Evolutionary conservation across 2,329 filamentous ascomycete species (phyloP), one percentile per base, ranked within the genome.

Genomic region (Hypoxylon sp.): DNA sequence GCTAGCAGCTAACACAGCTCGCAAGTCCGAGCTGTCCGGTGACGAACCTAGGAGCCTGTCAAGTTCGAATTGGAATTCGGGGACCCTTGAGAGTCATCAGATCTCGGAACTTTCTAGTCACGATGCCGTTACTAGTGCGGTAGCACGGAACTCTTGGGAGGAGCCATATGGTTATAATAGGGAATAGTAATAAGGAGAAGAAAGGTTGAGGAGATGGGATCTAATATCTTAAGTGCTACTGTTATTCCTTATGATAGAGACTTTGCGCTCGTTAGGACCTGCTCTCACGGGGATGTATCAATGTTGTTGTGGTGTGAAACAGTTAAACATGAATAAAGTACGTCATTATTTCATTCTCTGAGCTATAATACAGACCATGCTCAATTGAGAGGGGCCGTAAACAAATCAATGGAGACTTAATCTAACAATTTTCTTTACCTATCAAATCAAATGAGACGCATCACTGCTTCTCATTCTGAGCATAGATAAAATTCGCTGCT

Each of bases 401-500:
- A n/a, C 6, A 14, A 39, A 14, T 3, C 13, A 6, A 39, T 39
- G 6, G 14, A 39, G 14, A 39, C 29, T 5, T 31, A 31, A 31
- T 44, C 14, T 1, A 19, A 44, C 6, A 22, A 1, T 44, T 2
- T 17, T 19, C 10, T 17, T 42, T 5, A n/a, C 14, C 26, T 14
- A 48, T 8, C 5, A 22, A n/a, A 17, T 17, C n/a, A 9, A 52
- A 14, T 24, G 8, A 31, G 26, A 29, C 13, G 2, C 46, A 51
- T 79, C 62, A 81, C 70, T 82, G 80, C 63, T 79, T 76, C 60
- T 80, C 71, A 63, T 83, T 79, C 61, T 81, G 75, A 1, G 80
- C 77, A 60, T 81, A 83, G 29, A 83, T 78, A 52, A 83, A 83
- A 63, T 83, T 83, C 11, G 82, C 81, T 53, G 78, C 81, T 79